Percentiles rank a stretch among this genome's conserved stretches.
Conservation (phyloP, 208 protist species). For the Leishmania tropica region DNA sequence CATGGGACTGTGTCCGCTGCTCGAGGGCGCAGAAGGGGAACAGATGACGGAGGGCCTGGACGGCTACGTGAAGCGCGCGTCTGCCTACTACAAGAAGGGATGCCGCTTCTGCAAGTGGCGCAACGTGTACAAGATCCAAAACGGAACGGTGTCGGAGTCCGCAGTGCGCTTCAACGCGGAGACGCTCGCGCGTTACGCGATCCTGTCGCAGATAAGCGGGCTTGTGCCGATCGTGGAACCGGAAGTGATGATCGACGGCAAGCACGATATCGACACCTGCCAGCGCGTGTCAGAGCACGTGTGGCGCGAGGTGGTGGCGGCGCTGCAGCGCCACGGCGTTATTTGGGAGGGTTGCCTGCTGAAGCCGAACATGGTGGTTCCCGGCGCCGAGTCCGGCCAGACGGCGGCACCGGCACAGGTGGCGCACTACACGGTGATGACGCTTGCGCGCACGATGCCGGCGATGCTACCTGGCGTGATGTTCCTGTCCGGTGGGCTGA, state of each 20-base stretch:
- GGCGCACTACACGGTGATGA: conserved; percentile 89
- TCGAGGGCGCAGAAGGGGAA: conserved; percentile 92
- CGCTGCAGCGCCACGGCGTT: conserved; percentile 95
- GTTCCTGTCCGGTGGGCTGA: conserved; percentile 97
- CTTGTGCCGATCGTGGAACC: conserved; percentile 99
- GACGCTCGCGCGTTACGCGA: conserved; percentile 95
- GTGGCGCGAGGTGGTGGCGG: conserved; percentile 70
- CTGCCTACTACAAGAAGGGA: conserved; percentile 95
- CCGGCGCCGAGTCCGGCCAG: conserved; percentile 80
- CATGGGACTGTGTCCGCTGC: conserved; percentile 76
- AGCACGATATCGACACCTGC: conserved; percentile 92
- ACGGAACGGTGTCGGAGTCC: conserved; percentile 22
- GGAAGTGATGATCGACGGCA: conserved; percentile 97
- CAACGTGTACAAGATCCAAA: conserved; percentile 96
- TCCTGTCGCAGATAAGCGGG: conserved; percentile 97
- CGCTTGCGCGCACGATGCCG: conserved; percentile 94
- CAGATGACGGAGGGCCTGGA: conserved; percentile 96
- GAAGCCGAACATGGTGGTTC: conserved; percentile 98
- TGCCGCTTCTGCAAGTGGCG: conserved; percentile 99
- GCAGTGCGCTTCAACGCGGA: conserved; percentile 94
- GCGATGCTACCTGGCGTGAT: conserved; percentile 94
- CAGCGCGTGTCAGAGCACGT: conserved; percentile 87
- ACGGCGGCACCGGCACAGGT: conserved; percentile 86
- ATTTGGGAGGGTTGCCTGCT: conserved; percentile 96
- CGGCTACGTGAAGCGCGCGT: conserved; percentile 89